Evolutionary conservation across 2,329 filamentous ascomycete species (phyloP), one percentile per base, ranked within the genome.

Genomic region (Penicillium thymicola): DNA sequence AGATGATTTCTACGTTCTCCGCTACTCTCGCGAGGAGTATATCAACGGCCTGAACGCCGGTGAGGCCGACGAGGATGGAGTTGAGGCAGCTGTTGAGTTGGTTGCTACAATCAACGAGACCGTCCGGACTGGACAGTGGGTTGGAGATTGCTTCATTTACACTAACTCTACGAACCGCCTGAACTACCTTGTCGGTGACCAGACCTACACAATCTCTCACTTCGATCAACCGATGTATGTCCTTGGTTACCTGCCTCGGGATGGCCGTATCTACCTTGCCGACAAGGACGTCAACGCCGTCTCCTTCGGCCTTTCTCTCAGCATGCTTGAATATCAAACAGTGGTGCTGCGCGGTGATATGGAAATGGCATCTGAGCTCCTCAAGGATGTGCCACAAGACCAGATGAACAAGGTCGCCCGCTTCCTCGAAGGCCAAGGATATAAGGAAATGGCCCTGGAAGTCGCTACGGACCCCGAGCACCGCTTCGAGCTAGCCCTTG

Each of bases 121-220:
- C 62, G 92, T 97, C 50, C 89, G 90, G 63, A 97, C 93, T 21
- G 94, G 93, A 66, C 90, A 96, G 78, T 99, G 94, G 94, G 90
- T 99, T 55, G 94, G 94, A 60, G 94, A 99, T 78, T 96, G 93
- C 79, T 96, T 99, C 82, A 92, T 97, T 73, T 99, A 97, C 82
- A 97, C 94, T 54, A 97, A 96, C 81, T 89, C 84, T 74, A 96
- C 92, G 10, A 97, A 97, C 81, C 89, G 94, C 60, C 82, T 99
- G 58, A 97, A 97, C 81, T 97, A 97, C 78, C 85, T 99, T 23
- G 93, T 99, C 14, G 94, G 94, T 63, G 94, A 97, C 76, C 92
- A 97, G 78, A 96, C 92, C 14, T 97, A 97, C 81, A 97, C 93
- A 4, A 89, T 99, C 63, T 94, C 92, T 13, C 93, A 97, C 77